phyloP scores from a whole-genome alignment of 2,329 filamentous ascomycete species.

The Aaosphaeria pasadenensis region DNA sequence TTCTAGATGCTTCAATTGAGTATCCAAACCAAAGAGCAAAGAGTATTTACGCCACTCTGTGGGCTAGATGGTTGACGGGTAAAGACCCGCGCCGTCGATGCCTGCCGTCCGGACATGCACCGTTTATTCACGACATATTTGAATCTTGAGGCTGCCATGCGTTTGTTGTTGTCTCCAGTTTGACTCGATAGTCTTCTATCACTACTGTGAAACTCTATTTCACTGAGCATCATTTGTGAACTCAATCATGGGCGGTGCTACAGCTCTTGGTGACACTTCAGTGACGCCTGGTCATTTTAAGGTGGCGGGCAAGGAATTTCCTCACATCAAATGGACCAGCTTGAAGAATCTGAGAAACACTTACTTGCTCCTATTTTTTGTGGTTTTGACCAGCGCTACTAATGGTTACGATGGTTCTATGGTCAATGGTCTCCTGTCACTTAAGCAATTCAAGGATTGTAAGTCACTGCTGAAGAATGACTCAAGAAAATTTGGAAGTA shows the following conservation, averaged over 20 bases:
- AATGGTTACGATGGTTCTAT: constrained; percentile 19
- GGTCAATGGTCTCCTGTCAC: constrained; percentile 23
- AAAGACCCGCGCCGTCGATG: constrained; percentile 8
- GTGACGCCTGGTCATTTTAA: constrained; percentile 13
- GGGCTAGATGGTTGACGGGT: constrained; percentile 13
- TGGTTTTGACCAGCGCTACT: constrained; percentile 15
- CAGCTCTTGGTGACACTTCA: constrained; percentile 6
- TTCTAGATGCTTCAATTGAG: constrained; percentile 2
- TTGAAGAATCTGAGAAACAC: constrained; percentile 10
- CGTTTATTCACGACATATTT: too few species aligned
- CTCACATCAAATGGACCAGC: constrained; percentile 13
- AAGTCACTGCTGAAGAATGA: neutral
- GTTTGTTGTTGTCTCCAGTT: too few species aligned
- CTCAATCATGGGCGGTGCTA: neutral
- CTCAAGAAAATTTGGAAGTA: neutral
- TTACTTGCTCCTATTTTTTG: constrained; percentile 17
- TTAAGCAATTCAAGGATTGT: constrained; percentile 17
- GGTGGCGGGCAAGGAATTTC: constrained; percentile 14
- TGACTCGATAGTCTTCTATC: too few species aligned
- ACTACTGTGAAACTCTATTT: too few species aligned
- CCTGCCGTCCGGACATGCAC: neutral
- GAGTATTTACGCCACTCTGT: constrained; percentile 4
- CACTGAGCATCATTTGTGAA: too few species aligned
- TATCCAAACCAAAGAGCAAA: too few species aligned
- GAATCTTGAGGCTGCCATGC: too few species aligned